Conservation (phyloP, 2,329 filamentous ascomycete species). For the Ceratocystis albifundus region DNA sequence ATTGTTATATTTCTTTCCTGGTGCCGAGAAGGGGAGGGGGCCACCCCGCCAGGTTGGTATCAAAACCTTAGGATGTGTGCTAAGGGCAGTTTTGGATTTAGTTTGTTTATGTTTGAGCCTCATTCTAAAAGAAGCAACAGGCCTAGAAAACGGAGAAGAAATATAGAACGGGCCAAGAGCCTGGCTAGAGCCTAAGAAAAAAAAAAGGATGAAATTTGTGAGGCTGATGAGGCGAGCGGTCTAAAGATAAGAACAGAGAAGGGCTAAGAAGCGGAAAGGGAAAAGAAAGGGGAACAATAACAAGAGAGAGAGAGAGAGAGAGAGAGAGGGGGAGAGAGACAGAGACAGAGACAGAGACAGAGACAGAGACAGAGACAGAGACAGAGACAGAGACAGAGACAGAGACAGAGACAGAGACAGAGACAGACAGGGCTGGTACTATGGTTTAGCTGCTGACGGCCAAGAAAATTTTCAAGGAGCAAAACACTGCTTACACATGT, state of each 20-base stretch:
- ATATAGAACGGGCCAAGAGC: not conserved
- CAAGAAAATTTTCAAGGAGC: conserved; percentile 3
- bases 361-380: too few species aligned
- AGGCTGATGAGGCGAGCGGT: conserved; percentile 1
- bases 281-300: not conserved
- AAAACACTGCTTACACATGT: conserved; percentile 5
- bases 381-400: too few species aligned
- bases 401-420: too few species aligned
- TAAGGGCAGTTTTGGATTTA: conserved; percentile 7
- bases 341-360: too few species aligned
- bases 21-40: not conserved
- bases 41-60: not conserved
- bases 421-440: not conserved
- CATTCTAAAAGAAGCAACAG: conserved; percentile 5
- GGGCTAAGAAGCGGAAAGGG: not conserved
- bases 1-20: not conserved
- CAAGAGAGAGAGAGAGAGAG: too few species aligned
- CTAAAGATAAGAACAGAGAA: not conserved
- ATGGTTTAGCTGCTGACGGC: not conserved
- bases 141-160: not conserved
- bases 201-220: not conserved
- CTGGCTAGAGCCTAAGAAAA: not conserved
- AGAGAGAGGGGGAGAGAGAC: too few species aligned
- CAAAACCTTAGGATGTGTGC: not conserved
- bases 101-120: conserved; percentile 14